Percentiles rank a stretch among this genome's conserved stretches.
These are phyloP conservation scores for Dacryopinax spathularia DNA, from an alignment of 768 basidiomycete genomes.

Conservation along the genomic window DNA sequence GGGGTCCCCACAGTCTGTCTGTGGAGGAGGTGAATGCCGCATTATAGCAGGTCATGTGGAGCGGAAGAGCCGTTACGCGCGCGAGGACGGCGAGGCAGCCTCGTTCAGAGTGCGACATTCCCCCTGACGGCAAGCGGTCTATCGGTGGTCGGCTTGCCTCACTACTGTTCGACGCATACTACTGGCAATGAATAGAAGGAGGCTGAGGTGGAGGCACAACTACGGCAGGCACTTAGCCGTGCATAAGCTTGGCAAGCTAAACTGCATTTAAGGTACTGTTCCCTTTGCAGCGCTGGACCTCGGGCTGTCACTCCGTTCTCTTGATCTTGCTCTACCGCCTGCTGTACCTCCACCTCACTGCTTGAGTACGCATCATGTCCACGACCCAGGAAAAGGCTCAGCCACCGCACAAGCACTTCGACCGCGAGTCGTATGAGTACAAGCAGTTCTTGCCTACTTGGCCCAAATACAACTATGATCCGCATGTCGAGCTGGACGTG, in stretches of 20 bases:
- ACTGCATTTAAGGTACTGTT: neutral
- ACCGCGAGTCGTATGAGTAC: neutral
- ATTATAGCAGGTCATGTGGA: constrained; percentile 3
- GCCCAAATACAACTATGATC: constrained; percentile 2
- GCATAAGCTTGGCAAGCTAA: neutral
- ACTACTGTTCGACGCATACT: too few species aligned
- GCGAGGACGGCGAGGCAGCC: neutral
- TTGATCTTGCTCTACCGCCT: too few species aligned
- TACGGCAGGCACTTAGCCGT: neutral
- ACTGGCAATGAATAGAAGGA: neutral
- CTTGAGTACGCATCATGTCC: neutral
- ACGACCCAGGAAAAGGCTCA: neutral
- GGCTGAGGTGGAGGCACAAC: neutral
- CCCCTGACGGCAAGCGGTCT: too few species aligned
- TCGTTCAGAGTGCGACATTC: too few species aligned
- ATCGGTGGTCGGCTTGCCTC: too few species aligned
- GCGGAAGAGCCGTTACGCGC: neutral
- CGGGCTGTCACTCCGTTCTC: neutral
- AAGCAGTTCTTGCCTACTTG: neutral
- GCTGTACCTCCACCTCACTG: neutral
- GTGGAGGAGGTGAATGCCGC: neutral
- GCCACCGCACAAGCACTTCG: neutral
- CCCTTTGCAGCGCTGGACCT: neutral
- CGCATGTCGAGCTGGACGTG: neutral
- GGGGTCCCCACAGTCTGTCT: neutral